A percentile compares a stretch with the other conserved stretches of the same genome.
These are phyloP conservation scores for Candida patagonica DNA, from an alignment of 805 yeast genomes.

Conservation along the genomic window DNA sequence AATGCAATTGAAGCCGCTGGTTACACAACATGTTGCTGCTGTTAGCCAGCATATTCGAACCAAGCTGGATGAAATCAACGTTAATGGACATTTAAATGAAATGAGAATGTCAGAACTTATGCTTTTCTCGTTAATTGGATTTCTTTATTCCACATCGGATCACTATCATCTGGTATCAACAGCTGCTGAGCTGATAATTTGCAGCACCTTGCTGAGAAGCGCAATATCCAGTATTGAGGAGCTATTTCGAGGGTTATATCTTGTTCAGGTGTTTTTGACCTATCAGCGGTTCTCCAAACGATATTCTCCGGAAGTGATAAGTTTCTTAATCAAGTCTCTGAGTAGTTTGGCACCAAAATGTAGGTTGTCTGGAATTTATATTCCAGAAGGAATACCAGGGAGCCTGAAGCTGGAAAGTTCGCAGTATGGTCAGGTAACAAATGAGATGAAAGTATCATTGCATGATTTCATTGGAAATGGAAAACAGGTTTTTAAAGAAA, in stretches of 20 bases:
- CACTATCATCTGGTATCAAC: constrained; percentile 88
- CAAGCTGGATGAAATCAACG: constrained; percentile 38
- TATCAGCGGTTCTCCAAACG: constrained; percentile 80
- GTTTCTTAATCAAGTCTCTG: constrained; percentile 27
- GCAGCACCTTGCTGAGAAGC: constrained; percentile 51
- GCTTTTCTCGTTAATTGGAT: constrained; percentile 63
- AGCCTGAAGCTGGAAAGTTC: background rate
- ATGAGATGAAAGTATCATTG: background rate
- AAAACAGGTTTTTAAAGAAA: background rate
- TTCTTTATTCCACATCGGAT: constrained; percentile 86
- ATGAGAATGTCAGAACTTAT: constrained; percentile 46
- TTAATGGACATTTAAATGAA: constrained; percentile 2
- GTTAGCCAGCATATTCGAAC: constrained; percentile 56
- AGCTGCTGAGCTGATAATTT: constrained; percentile 68
- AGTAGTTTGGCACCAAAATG: constrained; percentile 3
- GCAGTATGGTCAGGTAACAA: background rate
- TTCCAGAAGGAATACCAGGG: constrained; percentile 2
- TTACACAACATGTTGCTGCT: constrained; percentile 55
- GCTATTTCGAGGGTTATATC: constrained; percentile 51
- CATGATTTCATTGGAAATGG: background rate
- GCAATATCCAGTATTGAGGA: constrained; percentile 33
- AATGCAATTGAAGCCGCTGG: constrained; percentile 41
- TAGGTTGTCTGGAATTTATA: background rate
- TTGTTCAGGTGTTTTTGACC: constrained; percentile 54
- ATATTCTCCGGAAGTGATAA: constrained; percentile 67